These are phyloP conservation scores for Pouteria campechiana DNA, from an alignment of 179 eudicot genomes.

Conservation along the genomic window DNA sequence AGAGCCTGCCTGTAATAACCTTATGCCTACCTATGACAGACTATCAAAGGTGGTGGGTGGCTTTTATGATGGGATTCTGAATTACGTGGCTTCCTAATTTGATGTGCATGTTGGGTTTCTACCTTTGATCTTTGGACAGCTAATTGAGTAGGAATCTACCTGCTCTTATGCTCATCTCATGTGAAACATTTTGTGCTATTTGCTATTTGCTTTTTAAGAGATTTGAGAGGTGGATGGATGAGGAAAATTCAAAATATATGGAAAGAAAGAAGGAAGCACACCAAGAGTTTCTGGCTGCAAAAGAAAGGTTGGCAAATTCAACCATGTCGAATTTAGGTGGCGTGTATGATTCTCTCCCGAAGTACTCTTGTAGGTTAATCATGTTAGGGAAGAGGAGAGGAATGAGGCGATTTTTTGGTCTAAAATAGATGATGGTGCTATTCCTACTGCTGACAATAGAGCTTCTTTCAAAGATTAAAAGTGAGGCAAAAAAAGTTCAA, in stretches of 20 bases:
- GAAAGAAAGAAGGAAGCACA: constrained; percentile 50
- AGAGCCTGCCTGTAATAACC: no score
- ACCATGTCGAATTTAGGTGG: neutral
- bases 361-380: no score
- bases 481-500: constrained; percentile 40
- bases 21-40: no score
- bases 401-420: constrained; percentile 46
- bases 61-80: no score
- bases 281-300: constrained; percentile 40
- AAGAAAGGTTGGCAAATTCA: constrained; percentile 38
- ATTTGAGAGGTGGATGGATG: constrained; percentile 52
- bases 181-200: neutral
- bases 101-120: no score
- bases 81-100: no score
- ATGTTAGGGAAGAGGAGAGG: no score
- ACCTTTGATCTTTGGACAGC: no score
- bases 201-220: neutral
- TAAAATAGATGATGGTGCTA: constrained; percentile 43
- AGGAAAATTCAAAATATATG: constrained; percentile 28
- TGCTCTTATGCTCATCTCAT: neutral
- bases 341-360: no score
- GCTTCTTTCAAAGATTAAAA: constrained; percentile 29
- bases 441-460: constrained; percentile 50
- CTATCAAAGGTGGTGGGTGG: no score
- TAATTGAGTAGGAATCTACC: no score